Conservation (phyloP, 768 basidiomycete species). For the Collybiopsis luxurians region DNA sequence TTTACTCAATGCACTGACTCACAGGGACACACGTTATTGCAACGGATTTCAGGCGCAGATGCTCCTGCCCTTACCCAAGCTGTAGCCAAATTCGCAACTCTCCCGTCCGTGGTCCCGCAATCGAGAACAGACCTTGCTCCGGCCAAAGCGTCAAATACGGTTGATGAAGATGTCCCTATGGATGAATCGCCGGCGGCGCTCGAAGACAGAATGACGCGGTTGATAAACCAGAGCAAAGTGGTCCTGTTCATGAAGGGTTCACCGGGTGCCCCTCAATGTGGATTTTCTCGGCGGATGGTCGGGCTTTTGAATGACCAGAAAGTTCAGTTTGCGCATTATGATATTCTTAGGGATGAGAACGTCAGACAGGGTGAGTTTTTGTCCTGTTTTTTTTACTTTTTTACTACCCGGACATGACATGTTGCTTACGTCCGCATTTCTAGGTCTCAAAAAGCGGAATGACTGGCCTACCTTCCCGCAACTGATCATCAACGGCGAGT, state of each 20-base stretch:
- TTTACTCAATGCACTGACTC: not conserved
- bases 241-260: conserved; percentile 92
- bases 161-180: conserved; percentile 13
- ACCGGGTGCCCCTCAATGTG: conserved; percentile 76
- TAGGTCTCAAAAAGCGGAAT: conserved; percentile 74
- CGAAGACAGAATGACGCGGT: conserved; percentile 50
- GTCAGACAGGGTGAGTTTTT: conserved; percentile 68
- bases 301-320: conserved; percentile 60
- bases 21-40: conserved; percentile 88
- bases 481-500: conserved; percentile 83
- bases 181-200: conserved; percentile 67
- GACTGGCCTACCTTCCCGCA: conserved; percentile 92
- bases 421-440: not conserved
- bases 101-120: conserved; percentile 34
- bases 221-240: conserved; percentile 80
- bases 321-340: conserved; percentile 72
- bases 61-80: conserved; percentile 58
- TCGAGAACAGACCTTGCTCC: conserved; percentile 47
- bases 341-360: conserved; percentile 79
- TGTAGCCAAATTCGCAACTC: conserved; percentile 55
- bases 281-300: conserved; percentile 79
- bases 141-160: conserved; percentile 16
- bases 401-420: not conserved
- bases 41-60: conserved; percentile 78
- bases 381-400: conserved; percentile 10